These are phyloP conservation scores for Talaromyces proteolyticus DNA, from an alignment of 495 filamentous ascomycete genomes.

Conservation along the genomic window DNA sequence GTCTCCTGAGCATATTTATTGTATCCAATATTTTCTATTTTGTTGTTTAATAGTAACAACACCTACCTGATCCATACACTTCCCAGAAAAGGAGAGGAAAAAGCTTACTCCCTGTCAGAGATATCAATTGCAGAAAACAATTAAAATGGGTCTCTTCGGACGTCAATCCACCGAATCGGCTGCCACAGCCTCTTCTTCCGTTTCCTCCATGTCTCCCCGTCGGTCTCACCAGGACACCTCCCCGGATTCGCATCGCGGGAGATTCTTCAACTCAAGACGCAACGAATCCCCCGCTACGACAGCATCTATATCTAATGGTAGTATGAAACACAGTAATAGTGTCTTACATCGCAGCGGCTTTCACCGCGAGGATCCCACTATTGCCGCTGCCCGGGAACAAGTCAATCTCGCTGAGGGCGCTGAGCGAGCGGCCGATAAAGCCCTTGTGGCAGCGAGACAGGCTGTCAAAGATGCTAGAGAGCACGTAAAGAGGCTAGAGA, in stretches of 20 bases:
- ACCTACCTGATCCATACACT: too few species aligned
- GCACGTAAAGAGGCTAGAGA: constrained; percentile 56
- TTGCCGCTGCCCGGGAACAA: constrained; percentile 49
- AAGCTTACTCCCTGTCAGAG: not conserved
- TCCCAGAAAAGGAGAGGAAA: not conserved
- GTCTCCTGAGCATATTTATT: too few species aligned
- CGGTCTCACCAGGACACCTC: not conserved
- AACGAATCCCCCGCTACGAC: not conserved
- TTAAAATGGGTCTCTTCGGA: not conserved
- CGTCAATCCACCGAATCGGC: not conserved
- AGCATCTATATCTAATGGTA: not conserved
- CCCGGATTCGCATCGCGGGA: constrained; percentile 1
- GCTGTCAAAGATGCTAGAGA: constrained; percentile 56
- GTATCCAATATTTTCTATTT: too few species aligned
- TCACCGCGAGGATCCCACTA: constrained; percentile 49
- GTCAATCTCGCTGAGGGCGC: constrained; percentile 53
- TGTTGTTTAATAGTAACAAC: too few species aligned
- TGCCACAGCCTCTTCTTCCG: not conserved
- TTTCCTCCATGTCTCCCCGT: not conserved
- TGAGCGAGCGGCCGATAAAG: constrained; percentile 57
- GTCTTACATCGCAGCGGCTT: constrained; percentile 33
- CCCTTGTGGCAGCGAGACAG: constrained; percentile 46
- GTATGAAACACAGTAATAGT: constrained; percentile 7
- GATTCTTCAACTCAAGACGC: not conserved
- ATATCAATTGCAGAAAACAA: not conserved